Percentiles rank a stretch among this genome's conserved stretches.
phyloP scores from a whole-genome alignment of 768 basidiomycete genomes.

The Agaricus sinodeliciosus region DNA sequence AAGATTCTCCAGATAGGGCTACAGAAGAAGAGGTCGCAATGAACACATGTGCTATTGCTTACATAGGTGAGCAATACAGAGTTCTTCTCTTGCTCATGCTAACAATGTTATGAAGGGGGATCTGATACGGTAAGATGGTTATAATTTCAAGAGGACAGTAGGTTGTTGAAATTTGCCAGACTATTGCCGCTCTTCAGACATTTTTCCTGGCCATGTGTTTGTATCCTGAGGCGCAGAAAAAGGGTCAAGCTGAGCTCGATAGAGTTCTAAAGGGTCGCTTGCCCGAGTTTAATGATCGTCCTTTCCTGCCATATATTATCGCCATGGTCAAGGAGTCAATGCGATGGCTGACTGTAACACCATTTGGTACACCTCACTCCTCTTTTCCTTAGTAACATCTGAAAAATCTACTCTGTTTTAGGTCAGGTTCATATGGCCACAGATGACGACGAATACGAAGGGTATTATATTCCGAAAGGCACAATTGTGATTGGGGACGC shows the following conservation, averaged over 20 bases:
- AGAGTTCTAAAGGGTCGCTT: constrained; percentile 28
- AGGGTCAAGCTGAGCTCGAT: constrained; percentile 37
- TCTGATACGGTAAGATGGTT: not conserved
- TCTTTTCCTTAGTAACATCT: not conserved
- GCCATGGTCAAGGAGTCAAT: constrained; percentile 25
- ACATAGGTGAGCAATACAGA: not conserved
- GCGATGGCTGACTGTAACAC: constrained; percentile 16
- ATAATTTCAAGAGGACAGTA: not conserved
- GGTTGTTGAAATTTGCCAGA: constrained; percentile 15
- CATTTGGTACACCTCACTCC: constrained; percentile 4
- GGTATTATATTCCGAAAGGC: constrained; percentile 13
- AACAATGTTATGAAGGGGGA: not conserved
- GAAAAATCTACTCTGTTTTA: not conserved
- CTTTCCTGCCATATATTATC: constrained; percentile 29
- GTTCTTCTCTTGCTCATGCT: not conserved
- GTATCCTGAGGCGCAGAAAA: constrained; percentile 27
- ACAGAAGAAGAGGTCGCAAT: constrained; percentile 9
- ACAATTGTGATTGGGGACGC: constrained; percentile 11
- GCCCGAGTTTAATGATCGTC: constrained; percentile 27
- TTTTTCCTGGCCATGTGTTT: constrained; percentile 34
- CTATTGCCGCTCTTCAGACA: constrained; percentile 20
- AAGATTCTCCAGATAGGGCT: not conserved
- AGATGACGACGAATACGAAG: constrained; percentile 10
- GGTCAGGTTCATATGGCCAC: constrained; percentile 2
- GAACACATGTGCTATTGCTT: constrained; percentile 4